Evolutionary conservation across 495 filamentous ascomycete genomes (phyloP), one percentile per base, ranked within the genome.

Genomic region (Tuber magnatum): DNA sequence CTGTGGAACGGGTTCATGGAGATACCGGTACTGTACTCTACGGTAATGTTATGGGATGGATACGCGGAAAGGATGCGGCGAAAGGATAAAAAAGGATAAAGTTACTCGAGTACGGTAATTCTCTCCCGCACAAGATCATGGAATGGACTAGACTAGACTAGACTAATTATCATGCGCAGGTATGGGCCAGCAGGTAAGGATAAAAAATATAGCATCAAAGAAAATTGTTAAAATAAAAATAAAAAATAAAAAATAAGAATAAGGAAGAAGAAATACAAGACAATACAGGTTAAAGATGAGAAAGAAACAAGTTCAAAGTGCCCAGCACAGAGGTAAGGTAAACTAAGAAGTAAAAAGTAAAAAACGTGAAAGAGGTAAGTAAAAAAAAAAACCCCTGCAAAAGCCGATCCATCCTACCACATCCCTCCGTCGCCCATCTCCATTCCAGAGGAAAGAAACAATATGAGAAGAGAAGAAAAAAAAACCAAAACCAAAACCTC

Each of bases 121-220:
- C 43, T 20, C 16, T 46, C 28, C 18, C 56, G 12, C 18, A 28
- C 48, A 28, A 28, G 48, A 35, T 3, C 32, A 61, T 65, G 18
- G 16, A 28, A 18, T 65, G 28, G n/a, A 28, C 10, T 35, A 18
- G 56, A 65, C 56, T 65, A 35, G 51, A 56, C 51, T 56, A 56
- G 24, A 56, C 51, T 56, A 65, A 65, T 65, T 65, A 65, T 65
- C 56, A 65, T 65, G 56, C 56, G 14, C 35, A 65, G 28, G 56
- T 65, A 65, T 35, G 56, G 56, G 56, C 56, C 35, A 65, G 56
- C 56, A 35, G 56, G 56, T 35, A 65, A 35, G 28, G 28, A 2
- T 40, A 40, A 40, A 35, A 6, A 65, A 65, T 35, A 28, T 65
- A 32, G 28, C 10, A 32, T 28, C 24, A 56, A 56, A 56, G 51